Base-by-base conservation (phyloP, 2,329 filamentous ascomycete species). In the Proliferodiscus dingleyae region DNA sequence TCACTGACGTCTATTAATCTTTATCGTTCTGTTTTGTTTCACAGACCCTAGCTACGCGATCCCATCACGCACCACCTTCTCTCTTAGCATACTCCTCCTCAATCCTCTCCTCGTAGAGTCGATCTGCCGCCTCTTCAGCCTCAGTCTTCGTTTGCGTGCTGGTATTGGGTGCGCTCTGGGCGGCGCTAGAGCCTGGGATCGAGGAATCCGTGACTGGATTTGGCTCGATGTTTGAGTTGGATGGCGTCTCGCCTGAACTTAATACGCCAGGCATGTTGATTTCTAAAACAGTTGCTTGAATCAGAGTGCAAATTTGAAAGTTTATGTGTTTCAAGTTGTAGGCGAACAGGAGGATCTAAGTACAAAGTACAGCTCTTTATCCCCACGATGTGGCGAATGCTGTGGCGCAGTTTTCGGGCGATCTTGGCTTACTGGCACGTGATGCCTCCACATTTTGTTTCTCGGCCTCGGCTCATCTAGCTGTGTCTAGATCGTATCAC, bases 11-110 rank as follows among this genome's bases (percentile, higher is more conserved):
- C 37, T 44, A 1, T 10, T 28, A 8, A 44, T 21, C 32, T 23
- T 19, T 36, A 39, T 39, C 15, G 3, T 22, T 21, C 18, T 18
- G 15, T 4, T 15, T 18, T 5, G 11, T 9, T 19, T 34, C 24
- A 22, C 34, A 39, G 33, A 39, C 34, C 28, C 29, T 23, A 37
- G 19, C 19, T 11, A 2, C 6, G 10, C 24, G 9, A 23, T 22
- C 33, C 10, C 18, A n/a, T 43, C 36, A 80, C 50, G 77, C 75
- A 49, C 75, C 75, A 29, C 77, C 76, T 65, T 80, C 77, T 26
- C 76, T 69, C 66, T 80, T 79, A 46, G 77, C 75, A 53, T 80
- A 79, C 59, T 80, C 77, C 1, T 79, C 74, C 64, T 80, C 75
- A 26, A 80, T 80, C 19, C 76, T 76, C 62, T 80, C 76, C 45